Percentiles rank a stretch among this genome's conserved stretches.
phyloP scores from a whole-genome alignment of 2,329 filamentous ascomycete genomes.

The Fusarium euwallaceae region DNA sequence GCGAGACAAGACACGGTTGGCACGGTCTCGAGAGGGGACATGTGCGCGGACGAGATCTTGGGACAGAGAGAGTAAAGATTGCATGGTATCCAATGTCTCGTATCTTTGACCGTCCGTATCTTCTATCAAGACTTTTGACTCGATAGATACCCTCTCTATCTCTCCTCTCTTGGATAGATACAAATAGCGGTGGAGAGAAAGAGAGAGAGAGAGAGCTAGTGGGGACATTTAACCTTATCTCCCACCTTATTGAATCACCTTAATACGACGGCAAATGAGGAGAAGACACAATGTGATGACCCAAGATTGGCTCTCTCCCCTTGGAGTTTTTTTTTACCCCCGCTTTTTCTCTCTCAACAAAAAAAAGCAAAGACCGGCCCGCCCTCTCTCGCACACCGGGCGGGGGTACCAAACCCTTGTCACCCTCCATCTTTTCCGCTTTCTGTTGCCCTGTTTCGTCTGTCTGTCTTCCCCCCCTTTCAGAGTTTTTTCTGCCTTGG shows the following conservation, averaged over 20 bases:
- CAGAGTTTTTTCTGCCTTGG: not conserved
- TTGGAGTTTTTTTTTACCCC: not conserved
- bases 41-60: not conserved
- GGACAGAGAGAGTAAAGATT: not conserved
- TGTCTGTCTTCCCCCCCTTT: not conserved
- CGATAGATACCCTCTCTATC: not conserved
- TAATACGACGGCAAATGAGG: slow-evolving; percentile 21
- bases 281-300: slow-evolving; percentile 32
- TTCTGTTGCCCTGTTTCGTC: not conserved
- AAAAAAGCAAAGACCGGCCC: not conserved
- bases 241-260: slow-evolving; percentile 9
- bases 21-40: not conserved
- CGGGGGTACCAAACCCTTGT: not conserved
- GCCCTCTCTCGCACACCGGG: not conserved
- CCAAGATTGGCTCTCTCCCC: slow-evolving; percentile 15
- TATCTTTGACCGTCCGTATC: not conserved
- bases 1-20: slow-evolving; percentile 4
- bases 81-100: not conserved
- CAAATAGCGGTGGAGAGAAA: slow-evolving; percentile 10
- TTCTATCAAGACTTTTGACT: not conserved
- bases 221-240: slow-evolving; percentile 38
- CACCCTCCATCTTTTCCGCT: slow-evolving; percentile 28
- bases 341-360: slow-evolving; percentile 12
- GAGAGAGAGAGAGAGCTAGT: slow-evolving; percentile 14
- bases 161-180: not conserved